Evolutionary conservation across 495 filamentous ascomycete genomes (phyloP), one percentile per base, ranked within the genome.

Genomic region (Penicillium antarcticum): DNA sequence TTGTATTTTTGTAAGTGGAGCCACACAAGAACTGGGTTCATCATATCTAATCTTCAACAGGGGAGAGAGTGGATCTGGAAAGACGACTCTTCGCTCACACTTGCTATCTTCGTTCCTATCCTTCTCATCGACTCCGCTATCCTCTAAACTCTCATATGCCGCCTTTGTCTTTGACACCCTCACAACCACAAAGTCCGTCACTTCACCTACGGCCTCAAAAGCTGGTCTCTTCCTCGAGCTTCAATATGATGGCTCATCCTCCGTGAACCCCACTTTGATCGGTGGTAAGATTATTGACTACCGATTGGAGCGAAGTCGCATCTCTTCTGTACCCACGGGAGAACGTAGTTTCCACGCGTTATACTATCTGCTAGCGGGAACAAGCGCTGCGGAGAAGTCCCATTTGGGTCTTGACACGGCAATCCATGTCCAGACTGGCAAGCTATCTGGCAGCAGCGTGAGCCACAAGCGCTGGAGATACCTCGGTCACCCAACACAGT

Each of bases 121-220:
- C 50, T 92, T 87, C 58, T 94, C 91, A 11, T 88, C 91, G 0
- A 97, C 94, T 7, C 94, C 94, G 1, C 72, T 98, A 4, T 97
- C 92, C 2, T 86, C 84, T 49, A 98, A 96, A 67, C 77, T 97
- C 18, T 96, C 91, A 3, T 88, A 92, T 32, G 92, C 94, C 31
- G 85, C 91, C 11, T 98, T 95, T 65, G 80, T 97, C 19, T 97
- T 97, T 67, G 94, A 98, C 66, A 87, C 91, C 6, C 79, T 98
- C 35, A 98, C 94, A 4, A 96, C 94, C 6, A 98, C 92, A n/a
- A 98, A 98, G 74, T 95, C 92, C 14, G 80, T 89, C 16, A 96
- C 92, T 5, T 96, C 92, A 0, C 92, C 92, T 1, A 96, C 89
- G 5, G 94, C 94, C 19, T 97, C 92, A 12, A 97, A 96, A 67